Base-by-base conservation (phyloP, 1,284 basidiomycete species). In the Cryptococcus sp. region DNA sequence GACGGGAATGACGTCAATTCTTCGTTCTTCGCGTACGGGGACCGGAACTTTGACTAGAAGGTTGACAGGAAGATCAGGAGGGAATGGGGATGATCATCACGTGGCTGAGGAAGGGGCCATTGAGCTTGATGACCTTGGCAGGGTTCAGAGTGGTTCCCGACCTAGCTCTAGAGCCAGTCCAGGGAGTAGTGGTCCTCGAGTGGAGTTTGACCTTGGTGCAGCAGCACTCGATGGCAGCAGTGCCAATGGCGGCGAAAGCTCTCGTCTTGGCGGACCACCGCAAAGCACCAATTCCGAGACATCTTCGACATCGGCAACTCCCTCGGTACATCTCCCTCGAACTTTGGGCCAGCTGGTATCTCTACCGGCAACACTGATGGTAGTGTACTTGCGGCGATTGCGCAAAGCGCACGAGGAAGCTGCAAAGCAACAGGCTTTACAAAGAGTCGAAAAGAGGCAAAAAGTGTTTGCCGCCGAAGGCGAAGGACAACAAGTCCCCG, bases 371-470 rank as follows among this genome's bases (percentile, higher is more conserved):
- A 78, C 70, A 1, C 69, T 72, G 64, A 52, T 77, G 10, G 68
- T 72, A 26, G 70, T 78, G 0, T 78, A 76, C 57, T 48, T 77
- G 22, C 69, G 77, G 4, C 59, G 71, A 23, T 63, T 79, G 40
- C 66, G 73, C n/a, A 67, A 62, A 43, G 77, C 76, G 8, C 77
- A 79, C 60, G 75, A 76, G 56, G 74, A 76, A 29, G 77, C 77
- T 5, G 67, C 76, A 20, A 73, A 70, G 39, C 62, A 65, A 20
- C 64, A 70, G 46, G 77, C 74, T 2, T 43, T 77, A 26, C 67
- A 74, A 48, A 62, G 74, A 40, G 76, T 69, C 10, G 68, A 79
- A 57, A 49, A 67, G 10, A 60, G 76, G 29, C 55, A 66, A 43
- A 63, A 65, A 45, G 76, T 77, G 1, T 75, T 77, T 34, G 39